Conservation (phyloP, 495 filamentous ascomycete species). For the Pyrenula massariospora region DNA sequence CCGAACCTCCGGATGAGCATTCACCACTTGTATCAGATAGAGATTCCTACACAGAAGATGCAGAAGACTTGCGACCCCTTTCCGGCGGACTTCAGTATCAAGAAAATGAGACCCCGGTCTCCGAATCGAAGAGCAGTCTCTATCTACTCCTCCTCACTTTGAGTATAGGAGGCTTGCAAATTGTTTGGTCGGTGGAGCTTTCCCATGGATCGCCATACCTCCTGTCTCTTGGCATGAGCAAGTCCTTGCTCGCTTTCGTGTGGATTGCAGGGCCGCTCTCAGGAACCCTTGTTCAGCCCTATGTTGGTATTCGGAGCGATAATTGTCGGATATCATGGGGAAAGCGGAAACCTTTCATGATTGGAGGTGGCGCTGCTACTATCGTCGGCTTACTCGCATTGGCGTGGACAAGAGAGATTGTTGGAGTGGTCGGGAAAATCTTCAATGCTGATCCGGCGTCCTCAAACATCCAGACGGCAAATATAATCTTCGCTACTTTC, state of each 20-base stretch:
- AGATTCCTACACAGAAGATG: slow-evolving; percentile 7
- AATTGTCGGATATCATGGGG: slow-evolving; percentile 72
- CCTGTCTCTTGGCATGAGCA: slow-evolving; percentile 76
- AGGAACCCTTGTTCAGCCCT: slow-evolving; percentile 82
- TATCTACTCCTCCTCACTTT: slow-evolving; percentile 78
- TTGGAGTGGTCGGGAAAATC: slow-evolving; percentile 54
- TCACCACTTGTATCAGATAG: slow-evolving; percentile 24
- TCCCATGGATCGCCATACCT: slow-evolving; percentile 74
- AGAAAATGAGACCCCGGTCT: slow-evolving; percentile 27
- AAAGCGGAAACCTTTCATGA: slow-evolving; percentile 80
- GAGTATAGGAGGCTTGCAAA: slow-evolving; percentile 75
- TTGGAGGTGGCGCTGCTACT: slow-evolving; percentile 61
- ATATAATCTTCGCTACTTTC: slow-evolving; percentile 65
- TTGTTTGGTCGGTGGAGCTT: slow-evolving; percentile 89
- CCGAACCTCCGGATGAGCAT: slow-evolving; percentile 15
- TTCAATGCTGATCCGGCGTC: slow-evolving; percentile 61
- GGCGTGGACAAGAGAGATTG: slow-evolving; percentile 72
- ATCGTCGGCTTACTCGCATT: slow-evolving; percentile 61
- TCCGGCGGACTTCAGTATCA: slow-evolving; percentile 10
- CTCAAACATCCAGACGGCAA: slow-evolving; percentile 40
- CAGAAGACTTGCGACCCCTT: slow-evolving; percentile 5
- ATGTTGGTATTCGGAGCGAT: slow-evolving; percentile 83
- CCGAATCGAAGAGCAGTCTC: slow-evolving; percentile 59
- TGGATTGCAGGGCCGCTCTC: slow-evolving; percentile 90
- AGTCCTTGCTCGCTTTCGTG: slow-evolving; percentile 82